These are phyloP conservation scores for Dalechampia spathulata DNA, from an alignment of 441 rosid species.

Conservation along the genomic window DNA sequence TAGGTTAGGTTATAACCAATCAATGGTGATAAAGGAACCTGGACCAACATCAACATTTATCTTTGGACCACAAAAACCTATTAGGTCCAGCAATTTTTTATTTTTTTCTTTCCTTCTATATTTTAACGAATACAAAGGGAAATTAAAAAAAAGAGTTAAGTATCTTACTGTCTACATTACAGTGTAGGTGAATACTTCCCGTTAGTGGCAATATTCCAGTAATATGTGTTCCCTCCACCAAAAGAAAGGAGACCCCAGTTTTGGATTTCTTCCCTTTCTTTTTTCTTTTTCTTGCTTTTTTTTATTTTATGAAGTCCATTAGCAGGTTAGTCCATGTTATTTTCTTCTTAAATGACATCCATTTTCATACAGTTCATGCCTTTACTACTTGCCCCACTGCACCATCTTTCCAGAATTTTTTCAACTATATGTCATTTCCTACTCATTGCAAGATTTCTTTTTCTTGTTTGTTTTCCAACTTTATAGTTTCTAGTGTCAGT, in stretches of 20 bases:
- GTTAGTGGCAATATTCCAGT: neutral
- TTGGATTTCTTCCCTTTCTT: neutral
- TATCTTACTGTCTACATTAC: too few relatives aligned
- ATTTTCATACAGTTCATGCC: neutral
- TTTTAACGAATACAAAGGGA: neutral
- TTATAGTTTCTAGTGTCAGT: neutral
- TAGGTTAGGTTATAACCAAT: slow-evolving; percentile 19
- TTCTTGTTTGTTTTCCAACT: neutral
- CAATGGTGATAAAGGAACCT: slow-evolving; percentile 14
- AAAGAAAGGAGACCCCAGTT: neutral
- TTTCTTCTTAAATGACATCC: slow-evolving; percentile 7
- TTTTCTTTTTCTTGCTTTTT: neutral
- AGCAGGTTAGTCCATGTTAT: neutral
- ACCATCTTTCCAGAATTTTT: neutral
- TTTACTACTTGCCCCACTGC: neutral
- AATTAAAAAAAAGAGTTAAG: neutral
- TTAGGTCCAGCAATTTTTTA: neutral
- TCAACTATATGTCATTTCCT: neutral
- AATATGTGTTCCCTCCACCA: neutral
- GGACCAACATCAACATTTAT: slow-evolving; percentile 17
- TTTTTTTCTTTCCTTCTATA: neutral
- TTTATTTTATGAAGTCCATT: neutral
- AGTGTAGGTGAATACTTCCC: neutral
- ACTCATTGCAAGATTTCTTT: neutral
- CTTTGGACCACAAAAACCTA: slow-evolving; percentile 22